Conservation (phyloP, 805 yeast genomes). For the Hyphopichia homilentoma region DNA sequence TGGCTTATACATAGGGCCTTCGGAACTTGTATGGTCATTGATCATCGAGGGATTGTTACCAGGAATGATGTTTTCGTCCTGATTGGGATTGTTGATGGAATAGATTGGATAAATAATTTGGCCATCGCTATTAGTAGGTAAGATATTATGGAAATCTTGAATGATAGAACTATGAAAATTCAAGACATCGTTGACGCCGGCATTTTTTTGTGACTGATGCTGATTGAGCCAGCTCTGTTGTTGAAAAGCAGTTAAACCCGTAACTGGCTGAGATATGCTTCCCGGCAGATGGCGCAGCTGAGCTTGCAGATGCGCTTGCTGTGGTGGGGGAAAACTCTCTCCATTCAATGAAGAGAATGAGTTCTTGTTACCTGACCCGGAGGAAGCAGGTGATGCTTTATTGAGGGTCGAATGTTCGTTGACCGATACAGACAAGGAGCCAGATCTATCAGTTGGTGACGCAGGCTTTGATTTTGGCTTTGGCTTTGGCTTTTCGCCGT, state of each 20-base stretch:
- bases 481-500: neutral
- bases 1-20: no score
- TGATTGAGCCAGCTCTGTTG: neutral
- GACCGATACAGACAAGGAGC: neutral
- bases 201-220: constrained; percentile 3
- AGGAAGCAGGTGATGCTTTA: neutral
- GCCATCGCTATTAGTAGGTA: constrained; percentile 18
- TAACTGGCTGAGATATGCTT: no score
- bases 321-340: neutral
- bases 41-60: neutral
- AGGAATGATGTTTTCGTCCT: neutral
- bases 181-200: constrained; percentile 12
- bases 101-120: constrained; percentile 39
- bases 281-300: no score
- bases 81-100: constrained; percentile 10
- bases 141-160: constrained; percentile 32
- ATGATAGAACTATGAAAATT: constrained; percentile 12
- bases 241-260: no score
- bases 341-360: neutral
- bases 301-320: no score
- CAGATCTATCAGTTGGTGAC: neutral
- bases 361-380: neutral
- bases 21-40: no score
- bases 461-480: neutral
- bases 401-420: neutral